Conservation (phyloP, 805 yeast species). For the Zygosaccharomyces siamensis region DNA sequence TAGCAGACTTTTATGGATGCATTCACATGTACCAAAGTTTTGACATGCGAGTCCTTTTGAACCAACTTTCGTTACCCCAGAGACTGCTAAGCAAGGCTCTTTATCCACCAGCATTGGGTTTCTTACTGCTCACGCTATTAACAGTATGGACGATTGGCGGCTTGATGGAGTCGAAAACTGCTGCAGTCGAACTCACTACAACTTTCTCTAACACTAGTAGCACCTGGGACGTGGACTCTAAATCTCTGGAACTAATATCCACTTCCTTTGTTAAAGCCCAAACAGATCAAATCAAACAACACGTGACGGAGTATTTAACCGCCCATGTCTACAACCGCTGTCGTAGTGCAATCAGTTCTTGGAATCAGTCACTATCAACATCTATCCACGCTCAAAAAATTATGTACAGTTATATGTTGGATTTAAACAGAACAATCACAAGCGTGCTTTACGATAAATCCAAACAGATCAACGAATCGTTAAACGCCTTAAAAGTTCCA, state of each 20-base stretch:
- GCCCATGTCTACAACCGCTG: slow-evolving; percentile 4
- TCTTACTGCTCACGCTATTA: slow-evolving; percentile 9
- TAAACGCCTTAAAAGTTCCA: slow-evolving; percentile 8
- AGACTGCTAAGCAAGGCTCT: slow-evolving; percentile 14
- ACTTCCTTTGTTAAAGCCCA: slow-evolving; percentile 1
- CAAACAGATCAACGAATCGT: slow-evolving; percentile 13
- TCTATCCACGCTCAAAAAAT: slow-evolving; percentile 5
- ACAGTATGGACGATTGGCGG: slow-evolving; percentile 14
- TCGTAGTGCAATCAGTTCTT: slow-evolving; percentile 2
- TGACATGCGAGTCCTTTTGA: slow-evolving; percentile 4
- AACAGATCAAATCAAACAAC: not conserved
- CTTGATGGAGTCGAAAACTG: slow-evolving; percentile 3
- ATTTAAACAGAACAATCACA: slow-evolving; percentile 12
- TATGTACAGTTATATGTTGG: slow-evolving; percentile 4
- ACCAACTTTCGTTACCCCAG: slow-evolving; percentile 14
- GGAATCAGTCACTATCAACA: slow-evolving; percentile 10
- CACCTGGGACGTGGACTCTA: not conserved
- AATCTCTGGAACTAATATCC: not conserved
- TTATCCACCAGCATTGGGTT: slow-evolving; percentile 13
- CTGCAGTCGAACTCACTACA: slow-evolving; percentile 1
- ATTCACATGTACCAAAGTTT: not conserved
- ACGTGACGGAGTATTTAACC: slow-evolving; percentile 1
- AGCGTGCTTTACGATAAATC: slow-evolving; percentile 13
- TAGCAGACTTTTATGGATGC: not conserved
- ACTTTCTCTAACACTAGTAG: slow-evolving; percentile 3